These are phyloP conservation scores for Solanum corneliomulleri DNA, from an alignment of 257 asterid species.

Conservation along the genomic window DNA sequence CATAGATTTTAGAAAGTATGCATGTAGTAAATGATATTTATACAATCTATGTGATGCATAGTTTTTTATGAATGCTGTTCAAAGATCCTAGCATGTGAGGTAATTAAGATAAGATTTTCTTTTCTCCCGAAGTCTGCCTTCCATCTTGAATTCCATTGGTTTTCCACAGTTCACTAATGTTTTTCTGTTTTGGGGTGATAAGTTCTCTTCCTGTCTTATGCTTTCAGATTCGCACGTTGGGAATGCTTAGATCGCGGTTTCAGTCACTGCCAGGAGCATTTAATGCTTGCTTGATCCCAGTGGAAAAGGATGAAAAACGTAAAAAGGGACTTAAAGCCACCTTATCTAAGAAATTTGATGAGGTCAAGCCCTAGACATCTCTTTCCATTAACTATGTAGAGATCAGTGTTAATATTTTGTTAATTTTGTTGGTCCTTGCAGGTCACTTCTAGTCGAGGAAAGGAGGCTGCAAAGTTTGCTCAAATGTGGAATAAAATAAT, in stretches of 20 bases:
- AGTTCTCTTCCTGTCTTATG: slow-evolving; percentile 3
- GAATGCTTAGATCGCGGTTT: slow-evolving; percentile 94
- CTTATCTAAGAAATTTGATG: slow-evolving; percentile 62
- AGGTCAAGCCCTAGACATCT: slow-evolving; percentile 30
- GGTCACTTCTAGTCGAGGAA: slow-evolving; percentile 63
- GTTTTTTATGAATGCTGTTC: background rate
- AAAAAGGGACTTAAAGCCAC: slow-evolving; percentile 69
- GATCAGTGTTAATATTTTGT: background rate
- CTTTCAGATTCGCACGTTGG: slow-evolving; percentile 80
- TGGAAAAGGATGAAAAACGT: slow-evolving; percentile 49
- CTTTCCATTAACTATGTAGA: background rate
- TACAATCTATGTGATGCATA: background rate
- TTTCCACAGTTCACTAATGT: background rate
- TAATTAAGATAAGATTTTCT: background rate
- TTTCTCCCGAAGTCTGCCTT: background rate
- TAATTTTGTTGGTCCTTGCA: slow-evolving; percentile 24
- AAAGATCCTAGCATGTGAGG: background rate
- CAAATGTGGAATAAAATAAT: slow-evolving; percentile 97
- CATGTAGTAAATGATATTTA: background rate
- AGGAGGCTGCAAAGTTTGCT: slow-evolving; percentile 85
- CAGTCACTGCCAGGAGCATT: slow-evolving; percentile 85
- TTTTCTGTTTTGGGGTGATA: background rate
- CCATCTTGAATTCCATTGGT: background rate
- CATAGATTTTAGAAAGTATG: background rate
- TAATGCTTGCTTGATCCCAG: slow-evolving; percentile 69